Percentiles rank a stretch among this genome's conserved stretches.
Conservation (phyloP, 208 protist species). For the Acanthamoeba polyphaga region DNA sequence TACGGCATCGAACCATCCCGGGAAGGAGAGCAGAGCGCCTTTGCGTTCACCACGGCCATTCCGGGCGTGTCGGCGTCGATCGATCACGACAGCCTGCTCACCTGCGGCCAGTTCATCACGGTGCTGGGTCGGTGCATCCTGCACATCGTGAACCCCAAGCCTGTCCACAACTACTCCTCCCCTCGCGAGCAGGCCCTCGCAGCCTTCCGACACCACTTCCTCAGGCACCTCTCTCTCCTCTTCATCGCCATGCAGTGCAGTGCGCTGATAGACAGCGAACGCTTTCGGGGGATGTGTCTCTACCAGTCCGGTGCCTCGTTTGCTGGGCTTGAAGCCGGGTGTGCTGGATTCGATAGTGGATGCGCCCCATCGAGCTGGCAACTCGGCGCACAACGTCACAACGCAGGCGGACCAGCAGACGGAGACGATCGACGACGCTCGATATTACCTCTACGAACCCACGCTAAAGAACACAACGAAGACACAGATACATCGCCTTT, state of each 20-base stretch:
- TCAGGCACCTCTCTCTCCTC: not conserved
- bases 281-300: too few species aligned
- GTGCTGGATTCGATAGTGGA: not conserved
- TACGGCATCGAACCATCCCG: not conserved
- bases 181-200: not conserved
- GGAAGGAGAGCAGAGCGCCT: not conserved
- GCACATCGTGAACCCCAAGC: conserved; percentile 4
- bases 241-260: not conserved
- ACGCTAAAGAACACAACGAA: not conserved
- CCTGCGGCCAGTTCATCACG: conserved; percentile 10
- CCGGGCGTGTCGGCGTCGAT: not conserved
- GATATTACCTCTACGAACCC: not conserved
- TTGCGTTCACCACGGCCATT: conserved; percentile 18
- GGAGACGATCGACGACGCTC: not conserved
- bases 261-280: too few species aligned
- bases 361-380: not conserved
- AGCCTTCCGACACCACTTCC: not conserved
- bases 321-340: conserved; percentile 17
- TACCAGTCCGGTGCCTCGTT: conserved; percentile 15
- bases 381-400: not conserved
- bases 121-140: not conserved
- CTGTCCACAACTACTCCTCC: not conserved
- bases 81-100: conserved; percentile 28
- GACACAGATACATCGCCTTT: not conserved
- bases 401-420: not conserved